These are phyloP conservation scores for Fusarium sambucinum DNA, from an alignment of 2,329 filamentous ascomycete species.

Conservation along the genomic window DNA sequence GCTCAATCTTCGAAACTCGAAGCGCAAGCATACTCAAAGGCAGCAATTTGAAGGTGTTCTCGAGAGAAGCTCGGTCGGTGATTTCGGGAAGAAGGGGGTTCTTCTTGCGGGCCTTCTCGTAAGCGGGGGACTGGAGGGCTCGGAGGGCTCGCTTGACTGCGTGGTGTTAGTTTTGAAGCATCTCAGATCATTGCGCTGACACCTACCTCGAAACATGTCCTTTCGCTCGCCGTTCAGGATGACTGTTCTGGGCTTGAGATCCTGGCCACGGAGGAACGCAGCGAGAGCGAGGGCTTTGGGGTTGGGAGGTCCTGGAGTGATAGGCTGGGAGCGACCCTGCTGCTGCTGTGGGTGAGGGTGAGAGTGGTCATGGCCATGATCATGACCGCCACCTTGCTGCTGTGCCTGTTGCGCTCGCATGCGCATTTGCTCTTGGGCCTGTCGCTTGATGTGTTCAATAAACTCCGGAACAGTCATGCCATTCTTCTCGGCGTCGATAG, in stretches of 20 bases:
- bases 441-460: slow-evolving; percentile 74
- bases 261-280: slow-evolving; percentile 84
- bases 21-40: slow-evolving; percentile 94
- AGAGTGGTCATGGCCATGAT: slow-evolving; percentile 43
- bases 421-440: slow-evolving; percentile 64
- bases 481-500: slow-evolving; percentile 83
- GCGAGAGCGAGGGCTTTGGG: slow-evolving; percentile 90
- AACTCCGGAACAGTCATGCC: slow-evolving; percentile 90
- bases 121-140: slow-evolving; percentile 87
- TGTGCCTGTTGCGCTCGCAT: slow-evolving; percentile 60
- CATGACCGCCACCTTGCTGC: slow-evolving; percentile 55
- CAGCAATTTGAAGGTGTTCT: slow-evolving; percentile 94
- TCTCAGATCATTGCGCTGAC: slow-evolving; percentile 14
- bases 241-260: slow-evolving; percentile 89
- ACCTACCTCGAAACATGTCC: slow-evolving; percentile 93
- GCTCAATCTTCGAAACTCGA: slow-evolving; percentile 81
- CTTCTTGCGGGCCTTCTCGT: slow-evolving; percentile 89
- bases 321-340: slow-evolving; percentile 70
- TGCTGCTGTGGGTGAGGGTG: slow-evolving; percentile 32
- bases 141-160: slow-evolving; percentile 95
- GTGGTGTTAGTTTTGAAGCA: slow-evolving; percentile 12
- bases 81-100: slow-evolving; percentile 90
- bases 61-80: slow-evolving; percentile 86
- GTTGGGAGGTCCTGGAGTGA: slow-evolving; percentile 83
- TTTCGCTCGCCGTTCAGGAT: slow-evolving; percentile 97